Percentiles rank a stretch among this genome's conserved stretches.
These are phyloP conservation scores for Lepidium aucheri DNA, from an alignment of 345 rosid genomes.

Conservation along the genomic window DNA sequence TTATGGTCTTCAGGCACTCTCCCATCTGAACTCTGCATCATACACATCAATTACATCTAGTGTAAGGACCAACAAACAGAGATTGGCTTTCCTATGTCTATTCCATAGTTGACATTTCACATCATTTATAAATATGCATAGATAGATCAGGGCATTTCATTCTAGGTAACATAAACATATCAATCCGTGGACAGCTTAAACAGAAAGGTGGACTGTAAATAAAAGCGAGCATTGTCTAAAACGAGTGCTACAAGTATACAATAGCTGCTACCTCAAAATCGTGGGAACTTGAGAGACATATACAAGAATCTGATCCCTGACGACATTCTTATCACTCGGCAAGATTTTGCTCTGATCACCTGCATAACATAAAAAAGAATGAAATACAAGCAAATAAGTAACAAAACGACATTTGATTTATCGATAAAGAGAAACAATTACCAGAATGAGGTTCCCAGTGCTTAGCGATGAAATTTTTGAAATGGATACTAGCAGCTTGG, in stretches of 20 bases:
- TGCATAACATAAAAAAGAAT: constrained; percentile 15
- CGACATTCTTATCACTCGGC: constrained; percentile 63
- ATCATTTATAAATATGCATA: background rate
- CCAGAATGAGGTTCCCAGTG: constrained; percentile 70
- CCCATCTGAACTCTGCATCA: constrained; percentile 84
- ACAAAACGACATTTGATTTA: background rate
- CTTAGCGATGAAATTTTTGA: constrained; percentile 88
- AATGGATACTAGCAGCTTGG: constrained; percentile 94
- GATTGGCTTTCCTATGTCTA: background rate
- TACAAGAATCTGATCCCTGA: constrained; percentile 75
- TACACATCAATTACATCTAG: constrained; percentile 1
- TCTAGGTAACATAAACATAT: background rate
- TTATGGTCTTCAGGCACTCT: constrained; percentile 91
- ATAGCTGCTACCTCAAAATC: constrained; percentile 59
- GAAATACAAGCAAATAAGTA: background rate
- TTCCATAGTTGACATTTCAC: background rate
- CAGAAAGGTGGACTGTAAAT: background rate
- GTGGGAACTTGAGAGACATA: constrained; percentile 82
- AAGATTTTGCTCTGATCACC: constrained; percentile 61
- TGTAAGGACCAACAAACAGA: constrained; percentile 6
- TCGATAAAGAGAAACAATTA: background rate
- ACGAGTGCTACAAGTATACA: constrained; percentile 7
- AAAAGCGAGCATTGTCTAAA: background rate
- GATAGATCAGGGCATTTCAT: background rate
- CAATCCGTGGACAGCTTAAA: background rate